Evolutionary conservation across 2,329 filamentous ascomycete species (phyloP).

Genomic region (Cladophialophora immunda): DNA sequence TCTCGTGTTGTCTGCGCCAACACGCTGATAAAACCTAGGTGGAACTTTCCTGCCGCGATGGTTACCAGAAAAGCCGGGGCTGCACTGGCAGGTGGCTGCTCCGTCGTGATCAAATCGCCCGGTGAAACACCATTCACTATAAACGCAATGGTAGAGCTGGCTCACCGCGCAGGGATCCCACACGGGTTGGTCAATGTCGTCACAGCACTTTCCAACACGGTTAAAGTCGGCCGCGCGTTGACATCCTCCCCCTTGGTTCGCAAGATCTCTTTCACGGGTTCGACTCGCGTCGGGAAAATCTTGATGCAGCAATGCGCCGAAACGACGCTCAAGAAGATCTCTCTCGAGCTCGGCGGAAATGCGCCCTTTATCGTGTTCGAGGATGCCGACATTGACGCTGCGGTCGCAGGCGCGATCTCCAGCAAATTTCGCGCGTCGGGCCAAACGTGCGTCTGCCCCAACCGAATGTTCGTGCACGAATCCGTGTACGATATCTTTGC

Average conservation of each 20-base stretch:
- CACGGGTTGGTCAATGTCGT: slow-evolving; percentile 46
- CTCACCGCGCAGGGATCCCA: slow-evolving; percentile 46
- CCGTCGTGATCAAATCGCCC: slow-evolving; percentile 47
- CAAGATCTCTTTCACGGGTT: slow-evolving; percentile 45
- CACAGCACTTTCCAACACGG: slow-evolving; percentile 73
- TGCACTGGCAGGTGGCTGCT: slow-evolving; percentile 50
- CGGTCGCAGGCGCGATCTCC: slow-evolving; percentile 27
- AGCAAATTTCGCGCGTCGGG: slow-evolving; percentile 36
- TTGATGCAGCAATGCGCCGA: slow-evolving; percentile 45
- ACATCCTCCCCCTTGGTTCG: slow-evolving; percentile 42
- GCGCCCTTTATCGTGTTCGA: too few species aligned
- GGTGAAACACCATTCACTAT: slow-evolving; percentile 47
- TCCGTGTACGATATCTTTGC: slow-evolving; percentile 80
- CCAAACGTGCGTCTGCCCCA: slow-evolving; percentile 54
- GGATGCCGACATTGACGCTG: slow-evolving; percentile 48
- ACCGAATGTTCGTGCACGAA: slow-evolving; percentile 80
- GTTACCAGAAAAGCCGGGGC: slow-evolving; percentile 53
- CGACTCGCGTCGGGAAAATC: slow-evolving; percentile 45
- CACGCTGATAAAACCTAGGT: too few species aligned
- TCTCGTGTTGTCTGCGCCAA: too few species aligned
- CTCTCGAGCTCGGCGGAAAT: slow-evolving; percentile 55
- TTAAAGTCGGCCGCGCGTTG: slow-evolving; percentile 68
- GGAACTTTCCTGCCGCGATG: slow-evolving; percentile 77
- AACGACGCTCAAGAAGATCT: slow-evolving; percentile 50
- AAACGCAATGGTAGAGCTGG: slow-evolving; percentile 43